These are phyloP conservation scores for Colletotrichum graminicola DNA, from an alignment of 2,329 filamentous ascomycete genomes.

Conservation along the genomic window DNA sequence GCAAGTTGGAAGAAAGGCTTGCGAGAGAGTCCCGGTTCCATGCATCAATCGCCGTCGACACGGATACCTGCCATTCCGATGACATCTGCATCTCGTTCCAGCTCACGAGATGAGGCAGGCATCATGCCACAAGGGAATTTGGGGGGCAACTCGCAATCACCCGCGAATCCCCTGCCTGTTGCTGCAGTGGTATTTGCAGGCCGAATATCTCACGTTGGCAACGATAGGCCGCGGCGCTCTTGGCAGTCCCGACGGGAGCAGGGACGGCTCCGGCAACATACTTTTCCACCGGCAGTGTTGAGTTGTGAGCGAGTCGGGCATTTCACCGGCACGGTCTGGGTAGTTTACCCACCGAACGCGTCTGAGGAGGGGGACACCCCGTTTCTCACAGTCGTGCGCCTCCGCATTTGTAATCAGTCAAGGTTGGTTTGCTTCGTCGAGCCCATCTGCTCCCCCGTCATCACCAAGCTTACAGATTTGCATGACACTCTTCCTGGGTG, in stretches of 20 bases:
- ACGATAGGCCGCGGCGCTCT: constrained; percentile 30
- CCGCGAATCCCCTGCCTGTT: not conserved
- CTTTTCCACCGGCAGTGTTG: not conserved
- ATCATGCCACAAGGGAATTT: not conserved
- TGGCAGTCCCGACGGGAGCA: constrained; percentile 1
- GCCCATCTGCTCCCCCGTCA: not conserved
- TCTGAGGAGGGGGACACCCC: constrained; percentile 38
- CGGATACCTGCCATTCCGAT: constrained; percentile 44
- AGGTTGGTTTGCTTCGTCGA: not conserved
- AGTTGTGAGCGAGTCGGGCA: not conserved
- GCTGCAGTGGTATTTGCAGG: not conserved
- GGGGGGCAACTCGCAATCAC: not conserved
- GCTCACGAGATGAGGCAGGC: constrained; percentile 43
- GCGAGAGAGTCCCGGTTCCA: constrained; percentile 33
- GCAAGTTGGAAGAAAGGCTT: constrained; percentile 12
- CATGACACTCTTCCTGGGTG: not conserved
- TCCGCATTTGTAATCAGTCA: constrained; percentile 44
- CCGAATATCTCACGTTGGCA: constrained; percentile 9
- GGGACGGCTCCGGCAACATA: not conserved
- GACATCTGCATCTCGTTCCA: constrained; percentile 45
- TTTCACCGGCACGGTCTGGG: constrained; percentile 53
- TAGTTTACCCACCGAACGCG: constrained; percentile 42
- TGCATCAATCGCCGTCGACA: constrained; percentile 43
- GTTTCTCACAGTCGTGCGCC: constrained; percentile 43
- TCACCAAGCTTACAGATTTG: not conserved